Evolutionary conservation across 225 moss, liverwort and hornwort species (phyloP), one percentile per base, ranked within the genome.

Genomic region (Sphagnum contortum): DNA sequence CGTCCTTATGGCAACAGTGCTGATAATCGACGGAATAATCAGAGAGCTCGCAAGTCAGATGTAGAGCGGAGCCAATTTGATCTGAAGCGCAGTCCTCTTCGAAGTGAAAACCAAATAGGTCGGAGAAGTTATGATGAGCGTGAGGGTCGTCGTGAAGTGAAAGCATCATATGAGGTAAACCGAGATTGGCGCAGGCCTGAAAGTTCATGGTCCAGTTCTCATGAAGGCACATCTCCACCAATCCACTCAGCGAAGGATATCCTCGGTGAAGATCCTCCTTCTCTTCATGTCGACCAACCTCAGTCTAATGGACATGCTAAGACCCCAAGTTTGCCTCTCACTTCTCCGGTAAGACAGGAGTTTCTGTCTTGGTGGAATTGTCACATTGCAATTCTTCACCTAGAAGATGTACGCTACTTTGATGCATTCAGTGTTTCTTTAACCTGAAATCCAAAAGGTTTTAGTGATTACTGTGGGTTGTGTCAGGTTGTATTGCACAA

Each of bases 191-290:
- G 69, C 70, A 93, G 86, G 67, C 89, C 81, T 61, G 96, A 81
- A 10, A 77, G 80, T 6, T 29, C 29, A 29, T 1, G 29, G 29
- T 29, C 29, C 29, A 29, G 29, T 29, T 29, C 29, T 29, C 81
- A 29, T 29, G 29, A 29, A 29, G 29, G 29, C 29, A 29, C 29
- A 29, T 29, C 88, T 60, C 92, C 92, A 53, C 93, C 88, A 63
- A 79, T 63, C 54, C 93, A 90, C 55, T 85, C 89, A 51, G 93
- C 93, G 60, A 77, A 84, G 47, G 96, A 98, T 49, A 79, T 98
- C 58, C 80, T 98, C 2, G 96, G 96, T 50, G 88, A 79, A 44
- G 80, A 89, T 61, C 80, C 90, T 3, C 96, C 96, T 5, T 72
- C 87, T 6, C 76, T 98, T 46, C 78, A 81, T 54, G 88, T 98